Evolutionary conservation across 2,329 filamentous ascomycete species (phyloP), one percentile per base, ranked within the genome.

Genomic region (Aspergillus eucalypticola): DNA sequence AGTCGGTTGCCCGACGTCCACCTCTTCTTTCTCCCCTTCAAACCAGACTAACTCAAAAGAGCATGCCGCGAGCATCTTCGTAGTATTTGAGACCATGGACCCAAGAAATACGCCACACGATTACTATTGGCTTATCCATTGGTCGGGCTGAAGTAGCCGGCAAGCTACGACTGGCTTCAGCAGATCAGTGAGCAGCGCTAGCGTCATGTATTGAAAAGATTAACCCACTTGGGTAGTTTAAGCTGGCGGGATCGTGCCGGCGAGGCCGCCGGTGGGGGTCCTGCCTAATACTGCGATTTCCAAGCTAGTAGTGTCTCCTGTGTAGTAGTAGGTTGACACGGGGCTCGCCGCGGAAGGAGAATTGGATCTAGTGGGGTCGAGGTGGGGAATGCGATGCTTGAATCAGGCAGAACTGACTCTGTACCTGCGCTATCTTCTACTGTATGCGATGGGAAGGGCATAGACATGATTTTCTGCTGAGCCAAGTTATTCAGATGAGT

Each of bases 111-210:
- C 60, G 58, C 63, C 63, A 67, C 56, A n/a, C 21, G 25, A 17
- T 19, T 13, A 17, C n/a, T 55, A 65, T 66, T 67, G 64, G 62
- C 15, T 7, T 38, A 21, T 23, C 25, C 46, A 59, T 54, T 64
- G 57, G 61, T 8, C 35, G 48, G 61, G 59, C 42, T 63, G 42
- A 59, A 52, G 60, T 65, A 58, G 60, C 63, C 65, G 48, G 48
- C 15, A 5, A 27, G 35, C 42, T 59, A 41, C 38, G n/a, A 60
- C 21, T 60, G 56, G 56, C 39, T 50, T 52, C 23, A 61, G 64
- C 54, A 63, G 62, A 66, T 65, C 62, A 61, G 56, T 54, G 23
- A 25, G 15, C 17, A 21, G n/a, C 39, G 19, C 53, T 46, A 55
- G 39, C 53, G 53, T 55, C 53, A 44, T 46, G 53, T 55, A 55